Evolutionary conservation across 2,329 filamentous ascomycete species (phyloP), one percentile per base, ranked within the genome.

Genomic region (Penicillium frequentans): DNA sequence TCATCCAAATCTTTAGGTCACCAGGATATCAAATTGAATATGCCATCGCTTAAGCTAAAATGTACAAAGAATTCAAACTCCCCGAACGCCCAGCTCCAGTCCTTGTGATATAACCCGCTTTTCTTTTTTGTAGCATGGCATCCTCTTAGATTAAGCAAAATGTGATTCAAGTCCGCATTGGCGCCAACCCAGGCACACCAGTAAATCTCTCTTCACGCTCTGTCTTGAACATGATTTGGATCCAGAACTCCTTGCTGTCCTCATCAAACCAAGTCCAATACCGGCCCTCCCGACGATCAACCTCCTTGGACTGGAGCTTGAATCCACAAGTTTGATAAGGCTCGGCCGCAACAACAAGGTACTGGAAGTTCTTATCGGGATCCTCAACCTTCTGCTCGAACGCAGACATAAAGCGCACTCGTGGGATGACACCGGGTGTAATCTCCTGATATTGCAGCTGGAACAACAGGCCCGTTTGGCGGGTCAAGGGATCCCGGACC

Each of bases 281-380:
- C 69, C 88, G 85, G 56, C 90, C 93, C 64, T 96, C 92, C 24
- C 90, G 84, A 68, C 92, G 86, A 78, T 99, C 95, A 58, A 99
- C 87, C 81, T 98, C 95, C 58, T 91, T 83, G 5, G 93, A 91
- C 74, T 96, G 95, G 54, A 99, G 82, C 82, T 99, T 99, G 76
- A 99, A 98, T 5, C 86, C 91, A 74, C 93, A 96, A 2, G 92
- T 98, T 85, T 99, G 93, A 79, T 99, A 99, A 11, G 95, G 95
- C 80, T 99, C 95, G 11, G 93, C 95, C 1, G 95, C 93, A 11
- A 99, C 90, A 51, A 98, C 82, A 65, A 99, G 81, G 73, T 98
- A 99, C 82, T 99, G 95, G 72, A 89, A 98, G 66, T 87, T 88
- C 78, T 95, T 92, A 75, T 99, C 93, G 11, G 92, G 86, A 64